phyloP scores from a whole-genome alignment of 768 basidiomycete species.

The Dendrothele bispora region DNA sequence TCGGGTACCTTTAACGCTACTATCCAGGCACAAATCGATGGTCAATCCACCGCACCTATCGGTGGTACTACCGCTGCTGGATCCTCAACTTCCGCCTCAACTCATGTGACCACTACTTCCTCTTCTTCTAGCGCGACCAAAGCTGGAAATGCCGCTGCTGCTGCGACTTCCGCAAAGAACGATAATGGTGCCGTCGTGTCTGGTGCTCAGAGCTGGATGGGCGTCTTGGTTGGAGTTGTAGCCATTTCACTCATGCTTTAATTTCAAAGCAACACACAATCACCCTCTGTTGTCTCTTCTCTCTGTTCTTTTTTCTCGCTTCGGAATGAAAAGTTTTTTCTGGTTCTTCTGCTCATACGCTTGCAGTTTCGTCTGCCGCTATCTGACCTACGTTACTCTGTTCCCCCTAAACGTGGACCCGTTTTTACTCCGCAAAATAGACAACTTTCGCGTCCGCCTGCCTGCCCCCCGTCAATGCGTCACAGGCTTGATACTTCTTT shows the following conservation, averaged over 20 bases:
- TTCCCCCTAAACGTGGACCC: constrained; percentile 4
- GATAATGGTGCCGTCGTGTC: constrained; percentile 5
- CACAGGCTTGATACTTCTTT: neutral
- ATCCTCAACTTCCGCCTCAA: constrained; percentile 20
- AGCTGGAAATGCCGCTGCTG: neutral
- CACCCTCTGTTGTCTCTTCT: neutral
- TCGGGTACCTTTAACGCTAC: constrained; percentile 62
- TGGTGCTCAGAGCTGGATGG: constrained; percentile 1
- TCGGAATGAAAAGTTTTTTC: neutral
- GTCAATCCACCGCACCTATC: constrained; percentile 57
- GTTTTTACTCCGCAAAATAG: too few relatives aligned
- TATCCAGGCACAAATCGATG: constrained; percentile 58
- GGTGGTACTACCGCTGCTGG: constrained; percentile 35
- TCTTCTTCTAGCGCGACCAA: constrained; percentile 9
- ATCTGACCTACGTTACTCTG: constrained; percentile 1
- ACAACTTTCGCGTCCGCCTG: too few relatives aligned
- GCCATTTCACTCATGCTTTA: neutral
- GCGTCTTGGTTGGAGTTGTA: constrained; percentile 2
- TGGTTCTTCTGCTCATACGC: neutral
- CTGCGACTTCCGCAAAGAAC: neutral
- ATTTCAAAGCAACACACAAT: neutral
- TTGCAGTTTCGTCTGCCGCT: neutral
- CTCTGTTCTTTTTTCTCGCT: neutral
- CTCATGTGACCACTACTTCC: constrained; percentile 18
- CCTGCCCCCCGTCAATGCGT: constrained; percentile 3